These are phyloP conservation scores for Penicillium griseofulvum DNA, from an alignment of 2,329 filamentous ascomycete species.

Conservation along the genomic window DNA sequence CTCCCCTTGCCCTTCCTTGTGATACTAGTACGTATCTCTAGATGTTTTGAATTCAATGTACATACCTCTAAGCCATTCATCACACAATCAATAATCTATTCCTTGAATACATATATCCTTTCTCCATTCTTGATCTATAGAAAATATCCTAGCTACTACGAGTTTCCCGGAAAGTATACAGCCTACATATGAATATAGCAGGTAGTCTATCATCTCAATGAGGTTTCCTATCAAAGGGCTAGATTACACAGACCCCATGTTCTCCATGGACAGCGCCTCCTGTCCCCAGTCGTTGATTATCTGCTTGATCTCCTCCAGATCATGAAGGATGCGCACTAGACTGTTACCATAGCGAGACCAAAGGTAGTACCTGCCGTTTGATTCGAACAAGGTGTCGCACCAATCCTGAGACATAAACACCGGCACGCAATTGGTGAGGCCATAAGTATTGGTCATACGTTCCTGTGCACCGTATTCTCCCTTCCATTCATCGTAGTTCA, in stretches of 20 bases:
- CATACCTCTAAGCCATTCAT: conserved; percentile 7
- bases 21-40: conserved; percentile 3
- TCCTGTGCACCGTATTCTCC: not conserved
- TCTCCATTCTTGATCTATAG: not conserved
- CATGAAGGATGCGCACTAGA: not conserved
- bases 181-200: not conserved
- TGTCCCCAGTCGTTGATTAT: not conserved
- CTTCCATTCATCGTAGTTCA: not conserved
- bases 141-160: not conserved
- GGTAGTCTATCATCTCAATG: too few relatives aligned
- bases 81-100: not conserved
- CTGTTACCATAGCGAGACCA: not conserved
- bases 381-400: not conserved
- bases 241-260: not conserved
- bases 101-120: not conserved
- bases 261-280: not conserved
- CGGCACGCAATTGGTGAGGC: not conserved
- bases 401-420: not conserved
- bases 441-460: not conserved
- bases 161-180: not conserved
- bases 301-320: not conserved
- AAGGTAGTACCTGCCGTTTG: not conserved
- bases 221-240: not conserved
- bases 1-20: conserved; percentile 1
- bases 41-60: conserved; percentile 12